Evolutionary conservation across 2,329 filamentous ascomycete species (phyloP).

Genomic region (Colletotrichum limetticola): DNA sequence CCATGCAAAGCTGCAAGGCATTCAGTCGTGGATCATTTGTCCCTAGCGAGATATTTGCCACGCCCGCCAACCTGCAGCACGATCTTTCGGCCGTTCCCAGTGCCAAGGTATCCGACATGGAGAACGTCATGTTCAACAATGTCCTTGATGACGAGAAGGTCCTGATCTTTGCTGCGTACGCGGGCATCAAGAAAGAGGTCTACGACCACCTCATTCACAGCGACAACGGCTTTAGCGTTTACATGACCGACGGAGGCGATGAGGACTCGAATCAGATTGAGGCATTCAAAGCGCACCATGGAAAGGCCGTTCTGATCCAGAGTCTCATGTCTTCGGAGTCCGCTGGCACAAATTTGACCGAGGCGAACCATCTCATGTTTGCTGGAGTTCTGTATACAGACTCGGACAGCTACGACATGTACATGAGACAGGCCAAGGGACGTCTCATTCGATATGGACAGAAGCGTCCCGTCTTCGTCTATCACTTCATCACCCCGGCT

Average conservation of each 20-base stretch:
- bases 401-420: conserved; percentile 46
- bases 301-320: conserved; percentile 47
- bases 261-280: conserved; percentile 36
- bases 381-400: conserved; percentile 46
- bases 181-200: conserved; percentile 42
- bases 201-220: conserved; percentile 30
- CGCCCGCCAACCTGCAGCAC: not conserved
- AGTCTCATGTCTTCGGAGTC: conserved; percentile 50
- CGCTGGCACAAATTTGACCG: conserved; percentile 53
- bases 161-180: conserved; percentile 52
- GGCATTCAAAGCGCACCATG: conserved; percentile 40
- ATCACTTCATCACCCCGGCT: conserved; percentile 50
- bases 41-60: not conserved
- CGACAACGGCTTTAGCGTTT: conserved; percentile 32
- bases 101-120: conserved; percentile 38
- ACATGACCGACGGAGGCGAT: conserved; percentile 13
- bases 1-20: not conserved
- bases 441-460: conserved; percentile 53
- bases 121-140: conserved; percentile 37
- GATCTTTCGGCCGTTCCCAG: not conserved
- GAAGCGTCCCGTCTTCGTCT: conserved; percentile 48
- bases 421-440: conserved; percentile 53
- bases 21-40: not conserved
- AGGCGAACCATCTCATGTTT: conserved; percentile 56
- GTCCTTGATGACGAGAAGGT: conserved; percentile 40